Evolutionary conservation across 2,329 filamentous ascomycete species (phyloP), one percentile per base, ranked within the genome.

Genomic region (Nakataea oryzae): DNA sequence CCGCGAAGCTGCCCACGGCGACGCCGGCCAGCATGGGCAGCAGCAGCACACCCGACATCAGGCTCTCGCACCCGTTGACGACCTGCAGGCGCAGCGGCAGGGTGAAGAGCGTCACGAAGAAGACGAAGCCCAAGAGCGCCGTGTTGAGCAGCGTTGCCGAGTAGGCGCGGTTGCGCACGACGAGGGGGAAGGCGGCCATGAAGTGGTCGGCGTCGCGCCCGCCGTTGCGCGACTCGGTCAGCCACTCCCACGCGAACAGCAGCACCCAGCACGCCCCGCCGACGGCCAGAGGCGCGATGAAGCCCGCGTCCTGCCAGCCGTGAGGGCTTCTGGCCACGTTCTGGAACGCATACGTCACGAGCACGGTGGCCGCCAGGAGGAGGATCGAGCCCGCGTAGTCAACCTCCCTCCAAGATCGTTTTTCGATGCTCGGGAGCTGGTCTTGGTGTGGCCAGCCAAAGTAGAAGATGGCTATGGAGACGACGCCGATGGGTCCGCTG

Each of bases 291-390:
- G 78, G 77, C 1, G 70, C 76, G 26, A 80, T 67, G 65, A 81
- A 81, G 21, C 74, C 62, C 9, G 73, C 70, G 9, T 69, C 66
- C 6, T 64, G 64, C 81, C 82, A 86, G 54, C 71, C 67, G n/a
- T 72, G 64, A 0, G 64, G 63, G 3, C 71, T 65, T 0, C 70
- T 69, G 1, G 78, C 78, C 3, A 76, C 76, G 64, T 79, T 79
- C 66, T 86, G 82, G 62, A 86, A 84, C 1, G 83, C 74, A 65
- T 84, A 85, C 0, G 85, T 80, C 5, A 85, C 74, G 2, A 86
- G 74, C 0, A 83, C 78, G 0, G 82, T 78, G 1, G 81, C 78
- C 3, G 78, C 73, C 11, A 86, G 75, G 14, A 84, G 71, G 27
- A 86, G 73, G n/a, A 80, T 64, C 0, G 81, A 81, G 13, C 83